Evolutionary conservation across 2,329 filamentous ascomycete genomes (phyloP).

Genomic region (Fusarium agapanthi): DNA sequence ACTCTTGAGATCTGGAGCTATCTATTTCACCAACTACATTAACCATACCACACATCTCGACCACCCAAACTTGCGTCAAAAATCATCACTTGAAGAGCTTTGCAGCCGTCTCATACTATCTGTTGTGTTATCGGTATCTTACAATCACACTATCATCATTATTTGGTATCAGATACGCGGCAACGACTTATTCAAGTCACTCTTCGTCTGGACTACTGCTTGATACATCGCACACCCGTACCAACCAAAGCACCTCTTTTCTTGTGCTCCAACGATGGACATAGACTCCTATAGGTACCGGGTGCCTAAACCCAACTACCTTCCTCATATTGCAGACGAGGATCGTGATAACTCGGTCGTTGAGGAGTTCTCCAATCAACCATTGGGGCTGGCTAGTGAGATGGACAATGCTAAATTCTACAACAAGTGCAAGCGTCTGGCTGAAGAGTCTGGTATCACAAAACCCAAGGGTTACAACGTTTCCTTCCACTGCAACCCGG

Average conservation of each 20-base stretch:
- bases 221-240: not conserved
- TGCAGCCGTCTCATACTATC: not conserved
- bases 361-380: slow-evolving; percentile 58
- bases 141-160: not conserved
- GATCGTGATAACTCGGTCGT: slow-evolving; percentile 62
- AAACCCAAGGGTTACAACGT: slow-evolving; percentile 88
- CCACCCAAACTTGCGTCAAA: not conserved
- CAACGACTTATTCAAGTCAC: slow-evolving; percentile 18
- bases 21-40: slow-evolving; percentile 32
- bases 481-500: slow-evolving; percentile 93
- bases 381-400: slow-evolving; percentile 60
- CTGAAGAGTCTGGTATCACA: slow-evolving; percentile 73
- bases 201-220: not conserved
- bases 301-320: slow-evolving; percentile 67
- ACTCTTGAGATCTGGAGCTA: slow-evolving; percentile 19
- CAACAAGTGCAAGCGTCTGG: slow-evolving; percentile 65
- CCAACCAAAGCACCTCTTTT: not conserved
- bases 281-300: slow-evolving; percentile 61
- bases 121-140: not conserved
- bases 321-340: slow-evolving; percentile 62
- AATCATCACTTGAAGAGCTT: not conserved
- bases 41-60: slow-evolving; percentile 5
- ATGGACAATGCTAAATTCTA: slow-evolving; percentile 65
- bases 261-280: slow-evolving; percentile 43
- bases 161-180: not conserved